phyloP scores from a whole-genome alignment of 2,329 filamentous ascomycete genomes.

The Aspergillus caelatus region DNA sequence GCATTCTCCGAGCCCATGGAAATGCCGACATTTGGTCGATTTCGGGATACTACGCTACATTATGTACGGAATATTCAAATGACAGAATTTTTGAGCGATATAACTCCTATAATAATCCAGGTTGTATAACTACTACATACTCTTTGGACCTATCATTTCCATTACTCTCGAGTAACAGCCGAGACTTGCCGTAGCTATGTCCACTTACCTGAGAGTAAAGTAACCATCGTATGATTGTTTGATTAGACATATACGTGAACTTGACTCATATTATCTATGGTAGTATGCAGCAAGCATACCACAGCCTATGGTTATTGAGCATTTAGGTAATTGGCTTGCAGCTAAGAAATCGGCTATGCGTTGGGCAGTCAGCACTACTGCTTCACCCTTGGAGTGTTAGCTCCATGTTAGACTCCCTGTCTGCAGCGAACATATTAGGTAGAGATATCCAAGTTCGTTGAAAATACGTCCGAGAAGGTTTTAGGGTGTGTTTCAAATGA shows the following conservation, averaged over 20 bases:
- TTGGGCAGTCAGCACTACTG: not conserved
- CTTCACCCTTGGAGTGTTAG: not conserved
- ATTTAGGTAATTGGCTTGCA: not conserved
- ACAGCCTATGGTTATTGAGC: not conserved
- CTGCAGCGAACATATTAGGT: not conserved
- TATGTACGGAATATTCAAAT: not conserved
- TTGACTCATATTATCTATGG: not conserved
- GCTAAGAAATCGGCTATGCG: not conserved
- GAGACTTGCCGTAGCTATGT: not conserved
- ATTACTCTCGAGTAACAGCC: not conserved
- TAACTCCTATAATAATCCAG: not conserved
- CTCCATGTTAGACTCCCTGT: not conserved
- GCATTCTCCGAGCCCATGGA: not conserved
- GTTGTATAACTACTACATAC: not conserved
- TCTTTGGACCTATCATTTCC: not conserved
- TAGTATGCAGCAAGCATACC: not conserved
- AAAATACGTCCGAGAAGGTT: not conserved
- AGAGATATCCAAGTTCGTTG: not conserved
- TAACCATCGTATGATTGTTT: conserved; percentile 1
- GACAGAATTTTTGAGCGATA: not conserved
- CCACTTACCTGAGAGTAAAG: not conserved
- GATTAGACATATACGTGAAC: not conserved
- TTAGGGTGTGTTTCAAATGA: not conserved
- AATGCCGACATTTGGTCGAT: not conserved
- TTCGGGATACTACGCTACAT: not conserved